Evolutionary conservation across 2,329 filamentous ascomycete genomes (phyloP).

Genomic region (Diplodia mutila): DNA sequence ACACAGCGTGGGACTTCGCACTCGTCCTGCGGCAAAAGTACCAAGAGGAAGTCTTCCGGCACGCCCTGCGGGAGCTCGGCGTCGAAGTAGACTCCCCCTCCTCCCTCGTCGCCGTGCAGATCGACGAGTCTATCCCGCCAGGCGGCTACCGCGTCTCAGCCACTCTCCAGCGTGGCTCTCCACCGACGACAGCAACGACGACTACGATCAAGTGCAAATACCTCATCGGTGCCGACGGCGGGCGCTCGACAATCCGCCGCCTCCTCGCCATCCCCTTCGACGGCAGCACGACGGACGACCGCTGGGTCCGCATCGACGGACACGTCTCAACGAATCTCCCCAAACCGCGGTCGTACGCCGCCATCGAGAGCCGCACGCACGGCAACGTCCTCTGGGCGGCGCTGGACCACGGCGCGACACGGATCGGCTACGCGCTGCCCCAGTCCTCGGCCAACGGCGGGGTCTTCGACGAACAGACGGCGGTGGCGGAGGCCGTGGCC

Average conservation of each 20-base stretch:
- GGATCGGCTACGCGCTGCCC: constrained; percentile 58
- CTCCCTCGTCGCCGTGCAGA: constrained; percentile 43
- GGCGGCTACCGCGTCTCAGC: constrained; percentile 33
- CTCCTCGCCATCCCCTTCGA: constrained; percentile 55
- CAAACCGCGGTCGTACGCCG: constrained; percentile 50
- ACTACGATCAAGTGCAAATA: constrained; percentile 49
- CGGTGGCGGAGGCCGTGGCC: constrained; percentile 45
- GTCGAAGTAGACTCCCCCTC: constrained; percentile 42
- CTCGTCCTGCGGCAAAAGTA: constrained; percentile 61
- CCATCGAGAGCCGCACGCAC: constrained; percentile 57
- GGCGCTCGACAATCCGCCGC: constrained; percentile 53
- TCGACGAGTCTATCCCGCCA: constrained; percentile 29
- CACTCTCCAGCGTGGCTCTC: constrained; percentile 38
- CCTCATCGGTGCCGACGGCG: constrained; percentile 58
- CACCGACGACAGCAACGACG: no score
- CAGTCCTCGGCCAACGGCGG: constrained; percentile 44
- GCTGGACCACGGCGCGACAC: constrained; percentile 57
- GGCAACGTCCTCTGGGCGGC: constrained; percentile 61
- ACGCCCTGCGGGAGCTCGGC: constrained; percentile 43
- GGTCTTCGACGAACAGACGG: constrained; percentile 42
- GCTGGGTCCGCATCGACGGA: constrained; percentile 60
- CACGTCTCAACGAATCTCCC: constrained; percentile 55
- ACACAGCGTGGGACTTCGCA: constrained; percentile 57
- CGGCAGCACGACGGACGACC: constrained; percentile 54
- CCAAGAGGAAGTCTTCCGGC: constrained; percentile 57